phyloP scores from a whole-genome alignment of 495 filamentous ascomycete species.

The Mycothermus thermophilus region DNA sequence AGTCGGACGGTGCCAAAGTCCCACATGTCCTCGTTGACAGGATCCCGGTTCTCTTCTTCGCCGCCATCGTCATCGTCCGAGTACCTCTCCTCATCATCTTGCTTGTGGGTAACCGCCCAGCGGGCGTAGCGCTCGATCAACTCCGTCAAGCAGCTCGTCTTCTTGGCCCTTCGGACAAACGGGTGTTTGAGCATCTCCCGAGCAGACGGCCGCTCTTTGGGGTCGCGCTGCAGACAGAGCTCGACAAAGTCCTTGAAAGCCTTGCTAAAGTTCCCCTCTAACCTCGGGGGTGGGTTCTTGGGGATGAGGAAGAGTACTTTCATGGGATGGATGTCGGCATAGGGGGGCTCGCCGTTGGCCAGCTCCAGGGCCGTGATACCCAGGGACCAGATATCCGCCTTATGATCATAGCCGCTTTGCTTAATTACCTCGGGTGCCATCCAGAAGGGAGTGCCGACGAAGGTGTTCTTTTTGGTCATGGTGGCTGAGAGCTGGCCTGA shows the following conservation, averaged over 20 bases:
- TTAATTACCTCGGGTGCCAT: slow-evolving; percentile 99
- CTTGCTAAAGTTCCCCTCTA: slow-evolving; percentile 78
- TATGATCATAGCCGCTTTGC: slow-evolving; percentile 94
- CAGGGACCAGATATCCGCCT: slow-evolving; percentile 98
- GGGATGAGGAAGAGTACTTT: slow-evolving; percentile 96
- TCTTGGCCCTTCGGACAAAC: slow-evolving; percentile 80
- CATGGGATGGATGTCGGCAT: slow-evolving; percentile 97
- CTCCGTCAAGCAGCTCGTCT: slow-evolving; percentile 80
- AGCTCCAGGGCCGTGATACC: slow-evolving; percentile 93
- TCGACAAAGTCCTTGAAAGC: slow-evolving; percentile 93
- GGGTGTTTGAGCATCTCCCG: slow-evolving; percentile 79
- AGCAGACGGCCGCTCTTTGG: slow-evolving; percentile 73
- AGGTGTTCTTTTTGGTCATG: slow-evolving; percentile 99
- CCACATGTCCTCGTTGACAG: slow-evolving; percentile 75
- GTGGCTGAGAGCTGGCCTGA: slow-evolving; percentile 93
- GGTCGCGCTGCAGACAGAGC: slow-evolving; percentile 73
- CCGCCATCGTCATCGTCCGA: slow-evolving; percentile 24
- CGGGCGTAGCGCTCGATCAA: slow-evolving; percentile 80
- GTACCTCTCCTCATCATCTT: slow-evolving; percentile 42
- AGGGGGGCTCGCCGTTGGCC: slow-evolving; percentile 84
- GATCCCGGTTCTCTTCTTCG: slow-evolving; percentile 15
- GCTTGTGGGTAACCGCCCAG: slow-evolving; percentile 61
- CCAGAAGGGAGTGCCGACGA: slow-evolving; percentile 97
- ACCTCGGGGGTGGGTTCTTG: slow-evolving; percentile 72
- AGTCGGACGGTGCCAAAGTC: slow-evolving; percentile 88